Conservation (phyloP, 2,329 filamentous ascomycete genomes). For the Nemania sp. region DNA sequence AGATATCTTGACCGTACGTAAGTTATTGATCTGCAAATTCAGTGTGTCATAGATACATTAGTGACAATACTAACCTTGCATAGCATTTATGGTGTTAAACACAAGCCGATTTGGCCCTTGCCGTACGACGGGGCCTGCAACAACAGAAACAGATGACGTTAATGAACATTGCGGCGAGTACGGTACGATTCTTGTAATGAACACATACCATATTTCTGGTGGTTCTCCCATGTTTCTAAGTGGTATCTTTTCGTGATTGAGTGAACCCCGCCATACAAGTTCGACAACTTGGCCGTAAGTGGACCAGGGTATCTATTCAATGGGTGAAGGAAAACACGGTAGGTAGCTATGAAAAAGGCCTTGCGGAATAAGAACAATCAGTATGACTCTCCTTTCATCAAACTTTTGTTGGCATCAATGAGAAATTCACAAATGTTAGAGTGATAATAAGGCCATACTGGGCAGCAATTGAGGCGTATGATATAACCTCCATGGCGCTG, state of each 20-base stretch:
- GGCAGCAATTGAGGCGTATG: too few relatives aligned
- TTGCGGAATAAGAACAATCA: too few relatives aligned
- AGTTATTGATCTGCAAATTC: background rate
- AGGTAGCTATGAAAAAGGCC: too few relatives aligned
- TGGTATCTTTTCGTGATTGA: background rate
- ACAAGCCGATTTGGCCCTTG: background rate
- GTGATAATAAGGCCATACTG: too few relatives aligned
- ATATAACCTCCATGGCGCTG: too few relatives aligned
- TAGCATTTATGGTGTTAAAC: background rate
- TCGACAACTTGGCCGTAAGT: background rate
- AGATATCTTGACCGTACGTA: background rate
- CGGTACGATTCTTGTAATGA: background rate
- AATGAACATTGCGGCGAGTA: background rate
- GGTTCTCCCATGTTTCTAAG: background rate
- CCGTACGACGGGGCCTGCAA: background rate
- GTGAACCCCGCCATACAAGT: background rate
- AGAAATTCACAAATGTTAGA: too few relatives aligned
- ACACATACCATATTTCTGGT: background rate
- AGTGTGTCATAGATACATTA: background rate
- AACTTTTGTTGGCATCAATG: too few relatives aligned
- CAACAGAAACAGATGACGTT: too few relatives aligned
- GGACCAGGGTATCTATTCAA: background rate
- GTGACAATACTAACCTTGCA: background rate
- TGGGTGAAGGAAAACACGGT: background rate
- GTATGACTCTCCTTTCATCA: too few relatives aligned